Percentiles rank a stretch among this genome's conserved stretches.
These are phyloP conservation scores for Gaertneriomyces sp. DNA, from an alignment of 192 early-diverging fungal species.

Conservation along the genomic window DNA sequence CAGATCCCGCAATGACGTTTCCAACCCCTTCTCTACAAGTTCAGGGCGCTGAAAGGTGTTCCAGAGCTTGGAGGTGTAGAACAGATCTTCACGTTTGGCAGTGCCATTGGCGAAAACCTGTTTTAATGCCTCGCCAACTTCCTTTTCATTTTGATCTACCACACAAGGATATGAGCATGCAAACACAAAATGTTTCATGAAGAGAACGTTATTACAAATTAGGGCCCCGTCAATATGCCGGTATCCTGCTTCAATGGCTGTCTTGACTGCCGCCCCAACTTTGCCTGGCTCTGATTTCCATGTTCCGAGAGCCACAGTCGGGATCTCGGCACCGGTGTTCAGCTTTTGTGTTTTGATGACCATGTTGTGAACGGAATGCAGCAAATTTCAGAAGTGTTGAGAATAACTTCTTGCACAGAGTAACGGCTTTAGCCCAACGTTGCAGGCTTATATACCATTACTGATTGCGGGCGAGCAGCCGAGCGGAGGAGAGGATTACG, in stretches of 20 bases:
- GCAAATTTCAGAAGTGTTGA: too few species aligned
- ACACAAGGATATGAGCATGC: background rate
- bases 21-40: slow-evolving; percentile 57
- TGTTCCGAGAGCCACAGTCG: slow-evolving; percentile 38
- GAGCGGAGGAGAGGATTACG: too few species aligned
- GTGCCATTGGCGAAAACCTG: slow-evolving; percentile 30
- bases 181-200: background rate
- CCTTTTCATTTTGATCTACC: slow-evolving; percentile 72
- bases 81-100: slow-evolving; percentile 71
- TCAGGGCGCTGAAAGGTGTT: slow-evolving; percentile 55
- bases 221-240: slow-evolving; percentile 44
- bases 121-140: slow-evolving; percentile 72
- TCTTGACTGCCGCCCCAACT: slow-evolving; percentile 60
- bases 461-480: too few species aligned
- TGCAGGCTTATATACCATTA: too few species aligned
- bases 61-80: slow-evolving; percentile 72
- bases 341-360: background rate
- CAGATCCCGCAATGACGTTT: slow-evolving; percentile 65
- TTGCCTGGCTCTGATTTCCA: slow-evolving; percentile 47
- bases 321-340: slow-evolving; percentile 23
- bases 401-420: too few species aligned
- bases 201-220: background rate
- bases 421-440: too few species aligned
- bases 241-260: slow-evolving; percentile 64
- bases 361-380: too few species aligned